Conservation (phyloP, 495 filamentous ascomycete genomes). For the Xylaria bambusicola region DNA sequence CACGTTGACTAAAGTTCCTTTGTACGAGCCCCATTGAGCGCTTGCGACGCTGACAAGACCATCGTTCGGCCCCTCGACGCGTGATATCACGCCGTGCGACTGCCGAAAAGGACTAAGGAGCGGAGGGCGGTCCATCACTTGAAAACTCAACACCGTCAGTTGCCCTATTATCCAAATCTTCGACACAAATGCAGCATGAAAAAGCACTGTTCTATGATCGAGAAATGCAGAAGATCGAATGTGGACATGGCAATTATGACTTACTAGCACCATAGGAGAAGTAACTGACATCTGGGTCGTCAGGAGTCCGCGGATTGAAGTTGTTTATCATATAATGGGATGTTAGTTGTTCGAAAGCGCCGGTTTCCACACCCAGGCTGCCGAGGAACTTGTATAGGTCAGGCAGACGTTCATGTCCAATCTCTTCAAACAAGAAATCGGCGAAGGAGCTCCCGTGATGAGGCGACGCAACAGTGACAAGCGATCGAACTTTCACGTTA, state of each 20-base stretch:
- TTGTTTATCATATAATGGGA: slow-evolving; percentile 73
- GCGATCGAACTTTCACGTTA: slow-evolving; percentile 67
- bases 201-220: too few species aligned
- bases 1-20: slow-evolving; percentile 84
- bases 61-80: slow-evolving; percentile 82
- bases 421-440: slow-evolving; percentile 75
- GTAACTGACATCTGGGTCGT: slow-evolving; percentile 76
- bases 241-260: too few species aligned
- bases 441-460: slow-evolving; percentile 86
- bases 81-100: slow-evolving; percentile 69
- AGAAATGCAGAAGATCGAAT: too few species aligned
- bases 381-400: slow-evolving; percentile 70
- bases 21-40: slow-evolving; percentile 86
- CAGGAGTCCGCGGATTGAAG: slow-evolving; percentile 81
- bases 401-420: slow-evolving; percentile 64
- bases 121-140: slow-evolving; percentile 56
- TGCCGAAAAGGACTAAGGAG: slow-evolving; percentile 72
- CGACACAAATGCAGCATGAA: too few species aligned
- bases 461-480: slow-evolving; percentile 87
- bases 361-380: slow-evolving; percentile 69
- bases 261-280: slow-evolving; percentile 85
- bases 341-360: slow-evolving; percentile 84
- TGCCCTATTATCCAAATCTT: too few species aligned
- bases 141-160: too few species aligned
- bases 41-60: slow-evolving; percentile 88